phyloP scores from a whole-genome alignment of 306 rosid species.

The Trichosanthes truncata region DNA sequence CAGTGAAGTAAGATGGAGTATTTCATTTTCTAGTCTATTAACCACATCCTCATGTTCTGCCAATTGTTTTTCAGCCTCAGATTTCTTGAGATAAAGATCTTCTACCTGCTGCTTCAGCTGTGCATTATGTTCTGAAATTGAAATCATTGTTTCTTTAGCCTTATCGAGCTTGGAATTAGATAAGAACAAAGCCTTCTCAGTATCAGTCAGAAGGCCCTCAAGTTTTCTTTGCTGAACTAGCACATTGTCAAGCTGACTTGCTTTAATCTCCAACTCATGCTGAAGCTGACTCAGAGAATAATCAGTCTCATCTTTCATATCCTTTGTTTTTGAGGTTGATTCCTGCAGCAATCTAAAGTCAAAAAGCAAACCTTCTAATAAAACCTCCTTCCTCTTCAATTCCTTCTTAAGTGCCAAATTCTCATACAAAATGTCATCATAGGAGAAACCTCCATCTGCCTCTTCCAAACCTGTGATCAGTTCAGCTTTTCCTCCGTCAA shows the following conservation, averaged over 20 bases:
- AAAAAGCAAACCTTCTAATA: constrained; percentile 80
- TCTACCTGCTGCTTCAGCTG: constrained; percentile 57
- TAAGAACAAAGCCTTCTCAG: constrained; percentile 43
- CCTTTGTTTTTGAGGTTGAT: constrained; percentile 64
- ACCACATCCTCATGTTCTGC: constrained; percentile 70
- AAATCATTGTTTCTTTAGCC: constrained; percentile 42
- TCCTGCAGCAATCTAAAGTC: constrained; percentile 89
- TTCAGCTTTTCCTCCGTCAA: constrained; percentile 16
- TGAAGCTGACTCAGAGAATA: constrained; percentile 47
- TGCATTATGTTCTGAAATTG: constrained; percentile 43
- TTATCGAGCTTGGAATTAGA: constrained; percentile 56
- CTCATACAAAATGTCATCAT: constrained; percentile 32
- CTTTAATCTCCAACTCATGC: constrained; percentile 53
- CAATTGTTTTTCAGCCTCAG: constrained; percentile 54
- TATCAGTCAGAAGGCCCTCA: constrained; percentile 43
- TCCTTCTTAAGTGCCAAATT: constrained; percentile 55
- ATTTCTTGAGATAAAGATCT: constrained; percentile 42
- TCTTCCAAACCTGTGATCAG: constrained; percentile 24
- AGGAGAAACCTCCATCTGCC: constrained; percentile 24
- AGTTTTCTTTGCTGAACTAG: constrained; percentile 42
- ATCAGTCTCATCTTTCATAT: constrained; percentile 59
- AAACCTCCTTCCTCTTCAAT: constrained; percentile 57
- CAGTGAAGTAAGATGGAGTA: constrained; percentile 51
- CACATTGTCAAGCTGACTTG: constrained; percentile 50
- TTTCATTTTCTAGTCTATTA: constrained; percentile 68